Percentiles rank a stretch among this genome's conserved stretches.
These are phyloP conservation scores for Chalaropsis thielavioides DNA, from an alignment of 2,329 filamentous ascomycete genomes.

Conservation along the genomic window DNA sequence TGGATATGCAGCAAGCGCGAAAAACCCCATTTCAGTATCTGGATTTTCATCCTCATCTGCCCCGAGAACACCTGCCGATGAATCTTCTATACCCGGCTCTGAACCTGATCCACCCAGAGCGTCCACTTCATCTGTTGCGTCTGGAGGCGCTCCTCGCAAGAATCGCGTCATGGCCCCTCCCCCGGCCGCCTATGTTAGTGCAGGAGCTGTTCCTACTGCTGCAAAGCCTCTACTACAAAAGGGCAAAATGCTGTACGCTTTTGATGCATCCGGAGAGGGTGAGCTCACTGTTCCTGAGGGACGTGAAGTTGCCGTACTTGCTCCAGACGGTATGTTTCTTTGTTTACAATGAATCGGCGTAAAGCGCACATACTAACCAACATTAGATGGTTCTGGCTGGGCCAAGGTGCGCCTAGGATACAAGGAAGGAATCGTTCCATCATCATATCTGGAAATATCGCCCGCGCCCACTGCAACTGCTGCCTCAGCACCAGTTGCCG, in stretches of 20 bases:
- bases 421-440: slow-evolving; percentile 73
- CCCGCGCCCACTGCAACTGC: slow-evolving; percentile 30
- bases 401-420: slow-evolving; percentile 62
- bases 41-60: slow-evolving; percentile 20
- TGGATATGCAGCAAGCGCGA: slow-evolving; percentile 66
- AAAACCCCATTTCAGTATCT: slow-evolving; percentile 57
- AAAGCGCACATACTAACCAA: slow-evolving; percentile 22
- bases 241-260: slow-evolving; percentile 81
- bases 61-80: slow-evolving; percentile 32
- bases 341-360: background rate
- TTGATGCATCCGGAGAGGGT: slow-evolving; percentile 65
- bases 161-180: slow-evolving; percentile 77
- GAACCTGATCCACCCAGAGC: slow-evolving; percentile 20
- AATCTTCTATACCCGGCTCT: slow-evolving; percentile 25
- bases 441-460: slow-evolving; percentile 64
- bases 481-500: background rate
- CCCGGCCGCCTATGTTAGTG: slow-evolving; percentile 62
- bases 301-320: slow-evolving; percentile 60
- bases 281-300: slow-evolving; percentile 72
- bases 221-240: slow-evolving; percentile 34
- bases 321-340: slow-evolving; percentile 64
- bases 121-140: slow-evolving; percentile 14
- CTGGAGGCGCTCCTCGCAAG: slow-evolving; percentile 31
- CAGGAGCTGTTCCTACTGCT: slow-evolving; percentile 40
- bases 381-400: slow-evolving; percentile 78